Percentiles rank a stretch among this genome's conserved stretches.
Evolutionary conservation across 441 rosid species (phyloP).

Genomic region (Pelargonium cotyledonis): DNA sequence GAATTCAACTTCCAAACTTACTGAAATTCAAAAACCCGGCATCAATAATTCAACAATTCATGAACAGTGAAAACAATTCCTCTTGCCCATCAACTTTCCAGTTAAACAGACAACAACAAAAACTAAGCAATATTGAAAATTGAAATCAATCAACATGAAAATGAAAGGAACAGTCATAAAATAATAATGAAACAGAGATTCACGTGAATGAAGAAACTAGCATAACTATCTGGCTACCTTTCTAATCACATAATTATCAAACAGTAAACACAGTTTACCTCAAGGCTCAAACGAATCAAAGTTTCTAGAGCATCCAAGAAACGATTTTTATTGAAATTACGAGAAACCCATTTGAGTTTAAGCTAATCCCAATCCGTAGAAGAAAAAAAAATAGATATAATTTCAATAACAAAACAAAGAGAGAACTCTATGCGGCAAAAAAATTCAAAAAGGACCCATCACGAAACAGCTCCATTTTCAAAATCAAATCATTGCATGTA

Average conservation of each 20-base stretch:
- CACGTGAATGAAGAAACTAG: background rate
- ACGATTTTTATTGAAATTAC: background rate
- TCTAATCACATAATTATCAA: background rate
- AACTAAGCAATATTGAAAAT: background rate
- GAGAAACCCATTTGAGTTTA: background rate
- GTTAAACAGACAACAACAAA: background rate
- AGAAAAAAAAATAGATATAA: background rate
- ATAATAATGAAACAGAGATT: background rate
- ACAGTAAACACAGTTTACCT: background rate
- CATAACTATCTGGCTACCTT: background rate
- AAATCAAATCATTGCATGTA: conserved; percentile 25
- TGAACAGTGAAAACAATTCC: background rate
- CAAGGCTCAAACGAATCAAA: background rate
- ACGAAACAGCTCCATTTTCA: conserved; percentile 7
- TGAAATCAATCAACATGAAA: background rate
- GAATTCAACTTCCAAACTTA: background rate
- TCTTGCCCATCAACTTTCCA: background rate
- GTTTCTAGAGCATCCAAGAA: background rate
- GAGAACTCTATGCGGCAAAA: conserved; percentile 9
- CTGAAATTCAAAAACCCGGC: background rate
- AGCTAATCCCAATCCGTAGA: background rate
- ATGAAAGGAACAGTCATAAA: background rate
- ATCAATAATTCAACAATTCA: background rate
- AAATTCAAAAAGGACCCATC: conserved; percentile 2
- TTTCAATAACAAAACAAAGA: background rate